Percentiles rank a stretch among this genome's conserved stretches.
These are phyloP conservation scores for Dendrocalamus latiflorus DNA, from an alignment of 202 grass and related monocot genomes.

Conservation along the genomic window DNA sequence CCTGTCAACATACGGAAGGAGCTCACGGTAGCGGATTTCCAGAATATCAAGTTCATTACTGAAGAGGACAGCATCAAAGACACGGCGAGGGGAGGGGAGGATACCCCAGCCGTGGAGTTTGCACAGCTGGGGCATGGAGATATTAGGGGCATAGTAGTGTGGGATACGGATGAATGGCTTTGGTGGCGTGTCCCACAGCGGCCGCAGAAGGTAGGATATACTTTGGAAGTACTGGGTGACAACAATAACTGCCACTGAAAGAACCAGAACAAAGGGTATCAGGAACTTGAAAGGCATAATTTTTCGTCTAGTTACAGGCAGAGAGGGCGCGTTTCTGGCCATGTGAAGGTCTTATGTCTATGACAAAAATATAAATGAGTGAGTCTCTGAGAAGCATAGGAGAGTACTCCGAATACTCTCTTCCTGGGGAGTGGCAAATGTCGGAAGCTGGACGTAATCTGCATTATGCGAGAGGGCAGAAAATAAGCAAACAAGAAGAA, in stretches of 20 bases:
- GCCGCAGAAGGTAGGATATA: constrained; percentile 83
- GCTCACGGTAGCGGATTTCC: constrained; percentile 72
- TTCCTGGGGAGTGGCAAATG: background rate
- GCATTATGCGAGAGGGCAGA: constrained; percentile 24
- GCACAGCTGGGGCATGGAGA: constrained; percentile 59
- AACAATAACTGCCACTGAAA: constrained; percentile 38
- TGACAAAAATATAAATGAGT: background rate
- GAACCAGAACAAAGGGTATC: constrained; percentile 42
- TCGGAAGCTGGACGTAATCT: constrained; percentile 18
- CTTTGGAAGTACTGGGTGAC: constrained; percentile 44
- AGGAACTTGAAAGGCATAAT: constrained; percentile 20
- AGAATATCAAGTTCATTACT: constrained; percentile 90
- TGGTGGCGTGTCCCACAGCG: constrained; percentile 83
- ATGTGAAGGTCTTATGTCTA: constrained; percentile 34
- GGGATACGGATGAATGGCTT: constrained; percentile 68
- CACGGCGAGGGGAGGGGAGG: constrained; percentile 57
- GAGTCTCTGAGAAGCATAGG: constrained; percentile 23
- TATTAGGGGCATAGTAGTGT: constrained; percentile 73
- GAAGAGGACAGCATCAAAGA: constrained; percentile 82
- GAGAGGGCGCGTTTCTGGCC: constrained; percentile 34
- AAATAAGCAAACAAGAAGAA: constrained; percentile 15
- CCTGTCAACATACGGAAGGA: constrained; percentile 64
- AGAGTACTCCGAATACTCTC: constrained; percentile 3
- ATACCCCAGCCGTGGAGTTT: constrained; percentile 71
- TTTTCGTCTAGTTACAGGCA: constrained; percentile 29